Evolutionary conservation across 495 filamentous ascomycete genomes (phyloP), one percentile per base, ranked within the genome.

Genomic region (Pseudoneurospora amorphoporcata): DNA sequence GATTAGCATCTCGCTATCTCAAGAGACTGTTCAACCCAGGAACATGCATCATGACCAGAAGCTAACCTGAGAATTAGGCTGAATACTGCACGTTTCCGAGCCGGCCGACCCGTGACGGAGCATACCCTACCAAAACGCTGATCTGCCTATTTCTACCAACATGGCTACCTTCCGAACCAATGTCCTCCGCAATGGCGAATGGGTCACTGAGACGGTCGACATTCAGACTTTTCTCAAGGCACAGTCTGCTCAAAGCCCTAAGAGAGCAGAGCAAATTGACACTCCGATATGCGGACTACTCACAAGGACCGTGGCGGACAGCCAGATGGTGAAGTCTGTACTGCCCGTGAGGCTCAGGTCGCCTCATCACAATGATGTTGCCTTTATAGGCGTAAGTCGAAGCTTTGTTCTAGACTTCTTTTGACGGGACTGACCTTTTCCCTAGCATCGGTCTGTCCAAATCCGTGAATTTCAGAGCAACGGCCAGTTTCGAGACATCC

Each of bases 291-390:
- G 87, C 74, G 95, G 93, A 1, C 68, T 98, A 39, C 84, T 98
- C 38, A 91, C 92, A 3, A 88, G 87, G 76, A 97, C 95, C 4
- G 76, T 96, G 17, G 80, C 95, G 53, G 86, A 88, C 68, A 97
- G 92, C 71, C 90, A 93, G 2, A 84, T 90, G 32, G 87, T 92
- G 73, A 91, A 92, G 76, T 90, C 88, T 81, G 92, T 98, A 43
- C 80, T 97, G 14, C 94, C 95, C 10, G 92, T 91, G 9, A 88
- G 91, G 72, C 85, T 98, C 69, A 85, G 94, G 58, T 88, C 88
- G 71, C 82, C 84, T 68, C 78, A 86, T 9, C 86, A 88, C 71
- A 94, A 97, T 70, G 94, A 99, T 84, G 92, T 98, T 74, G 90
- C 94, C n/a, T 94, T 98, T 73, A 87, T 99, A 68, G 89, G 92